These are phyloP conservation scores for Alternaria brassicae DNA, from an alignment of 2,329 filamentous ascomycete species.

Conservation along the genomic window DNA sequence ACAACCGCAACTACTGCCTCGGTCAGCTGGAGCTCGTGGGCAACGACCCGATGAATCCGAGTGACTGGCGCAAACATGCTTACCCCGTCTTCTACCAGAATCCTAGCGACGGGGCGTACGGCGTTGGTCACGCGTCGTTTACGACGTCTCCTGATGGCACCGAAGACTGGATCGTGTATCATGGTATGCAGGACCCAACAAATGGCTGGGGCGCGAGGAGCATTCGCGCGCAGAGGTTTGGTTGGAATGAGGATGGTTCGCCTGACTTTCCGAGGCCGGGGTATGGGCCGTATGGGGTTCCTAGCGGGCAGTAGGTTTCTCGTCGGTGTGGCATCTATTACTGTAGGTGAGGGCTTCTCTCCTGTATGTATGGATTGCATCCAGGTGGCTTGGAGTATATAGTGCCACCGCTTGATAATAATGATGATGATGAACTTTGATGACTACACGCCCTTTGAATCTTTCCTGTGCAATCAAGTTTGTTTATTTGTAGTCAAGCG, in stretches of 20 bases:
- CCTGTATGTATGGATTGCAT: background rate
- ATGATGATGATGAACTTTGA: background rate
- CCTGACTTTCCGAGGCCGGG: slow-evolving; percentile 58
- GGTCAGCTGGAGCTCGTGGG: slow-evolving; percentile 60
- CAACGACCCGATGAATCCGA: slow-evolving; percentile 57
- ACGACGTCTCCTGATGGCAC: slow-evolving; percentile 56
- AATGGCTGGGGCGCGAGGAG: slow-evolving; percentile 57
- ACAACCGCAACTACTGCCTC: slow-evolving; percentile 62
- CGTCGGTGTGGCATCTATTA: background rate
- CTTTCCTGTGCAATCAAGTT: background rate
- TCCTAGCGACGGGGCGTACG: slow-evolving; percentile 53
- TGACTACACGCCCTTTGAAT: too few relatives aligned
- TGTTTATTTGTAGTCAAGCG: too few relatives aligned
- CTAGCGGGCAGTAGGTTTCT: slow-evolving; percentile 35
- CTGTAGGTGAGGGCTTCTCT: background rate
- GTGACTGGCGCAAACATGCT: slow-evolving; percentile 58
- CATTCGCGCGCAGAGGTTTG: slow-evolving; percentile 59
- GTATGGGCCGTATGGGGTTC: slow-evolving; percentile 55
- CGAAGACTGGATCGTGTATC: slow-evolving; percentile 62
- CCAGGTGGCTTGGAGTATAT: background rate
- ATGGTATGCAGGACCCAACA: slow-evolving; percentile 59
- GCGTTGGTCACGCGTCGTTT: slow-evolving; percentile 61
- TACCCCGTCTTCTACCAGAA: slow-evolving; percentile 59
- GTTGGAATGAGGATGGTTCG: slow-evolving; percentile 57
- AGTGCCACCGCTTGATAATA: background rate